Evolutionary conservation across 148 eudicot species (phyloP).

Genomic region (Rhododendron mucronatum): DNA sequence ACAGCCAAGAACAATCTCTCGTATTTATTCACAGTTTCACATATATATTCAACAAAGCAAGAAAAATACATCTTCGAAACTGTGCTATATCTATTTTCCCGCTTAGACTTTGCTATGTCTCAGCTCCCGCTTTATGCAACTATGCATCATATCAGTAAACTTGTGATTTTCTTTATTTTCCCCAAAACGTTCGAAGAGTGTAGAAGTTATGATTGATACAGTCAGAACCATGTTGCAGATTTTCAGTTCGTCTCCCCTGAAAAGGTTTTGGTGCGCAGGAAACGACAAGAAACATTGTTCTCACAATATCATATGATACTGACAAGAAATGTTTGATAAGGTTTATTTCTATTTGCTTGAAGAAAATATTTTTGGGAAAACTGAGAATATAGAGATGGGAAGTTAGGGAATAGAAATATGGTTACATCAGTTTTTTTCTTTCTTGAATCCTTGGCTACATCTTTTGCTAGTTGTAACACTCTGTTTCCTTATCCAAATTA

Average conservation of each 20-base stretch:
- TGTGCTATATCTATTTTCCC: not conserved
- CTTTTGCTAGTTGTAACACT: not conserved
- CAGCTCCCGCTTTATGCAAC: not conserved
- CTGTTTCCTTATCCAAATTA: not conserved
- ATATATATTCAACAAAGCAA: not conserved
- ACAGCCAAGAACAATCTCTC: not conserved
- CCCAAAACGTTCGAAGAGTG: not conserved
- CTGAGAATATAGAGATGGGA: not conserved
- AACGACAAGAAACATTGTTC: not conserved
- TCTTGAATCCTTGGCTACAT: not conserved
- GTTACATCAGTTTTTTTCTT: not conserved
- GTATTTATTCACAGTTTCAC: not conserved
- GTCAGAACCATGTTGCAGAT: not conserved
- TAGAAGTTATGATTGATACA: not conserved
- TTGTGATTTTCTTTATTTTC: not conserved
- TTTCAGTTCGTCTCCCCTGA: not conserved
- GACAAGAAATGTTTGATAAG: not conserved
- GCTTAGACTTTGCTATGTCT: not conserved
- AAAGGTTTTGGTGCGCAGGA: not conserved
- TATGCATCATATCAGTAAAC: not conserved
- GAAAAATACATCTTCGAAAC: not conserved
- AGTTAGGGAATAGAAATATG: not conserved
- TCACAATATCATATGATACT: not conserved
- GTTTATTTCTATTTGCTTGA: not conserved
- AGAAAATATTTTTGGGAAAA: not conserved